Evolutionary conservation across 2,329 filamentous ascomycete species (phyloP).

Genomic region (Fusarium caatingaense): DNA sequence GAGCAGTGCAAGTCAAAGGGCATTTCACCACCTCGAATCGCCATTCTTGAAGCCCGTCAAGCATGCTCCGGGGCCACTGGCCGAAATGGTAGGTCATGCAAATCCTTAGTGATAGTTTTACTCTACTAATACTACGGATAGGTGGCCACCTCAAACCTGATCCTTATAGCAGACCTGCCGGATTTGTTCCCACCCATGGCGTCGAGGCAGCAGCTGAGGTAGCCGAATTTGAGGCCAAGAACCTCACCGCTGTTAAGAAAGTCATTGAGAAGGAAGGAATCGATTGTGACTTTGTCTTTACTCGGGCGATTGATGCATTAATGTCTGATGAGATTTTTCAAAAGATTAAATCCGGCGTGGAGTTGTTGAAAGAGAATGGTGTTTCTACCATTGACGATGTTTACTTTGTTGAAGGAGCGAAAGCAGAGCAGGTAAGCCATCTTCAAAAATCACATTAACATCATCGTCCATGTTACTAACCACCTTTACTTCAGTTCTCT

Average conservation of each 20-base stretch:
- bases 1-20: not conserved
- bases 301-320: not conserved
- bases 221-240: slow-evolving; percentile 1
- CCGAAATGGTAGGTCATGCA: not conserved
- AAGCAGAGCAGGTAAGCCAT: not conserved
- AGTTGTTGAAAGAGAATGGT: not conserved
- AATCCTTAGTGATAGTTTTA: accelerated
- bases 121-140: accelerated
- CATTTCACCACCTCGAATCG: not conserved
- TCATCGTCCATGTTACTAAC: not conserved
- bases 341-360: not conserved
- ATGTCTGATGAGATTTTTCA: not conserved
- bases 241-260: not conserved
- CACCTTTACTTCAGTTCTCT: not conserved
- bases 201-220: not conserved
- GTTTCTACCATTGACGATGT: slow-evolving; percentile 8
- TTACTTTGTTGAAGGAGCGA: not conserved
- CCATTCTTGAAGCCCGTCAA: slow-evolving; percentile 9
- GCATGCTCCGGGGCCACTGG: slow-evolving; percentile 5
- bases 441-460: too few species aligned
- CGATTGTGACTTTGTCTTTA: slow-evolving; percentile 5
- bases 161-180: not conserved
- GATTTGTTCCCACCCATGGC: not conserved
- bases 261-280: not conserved
- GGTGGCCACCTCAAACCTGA: not conserved